phyloP scores from a whole-genome alignment of 2,329 filamentous ascomycete species.

The Ceratocystis cacaofunesta region DNA sequence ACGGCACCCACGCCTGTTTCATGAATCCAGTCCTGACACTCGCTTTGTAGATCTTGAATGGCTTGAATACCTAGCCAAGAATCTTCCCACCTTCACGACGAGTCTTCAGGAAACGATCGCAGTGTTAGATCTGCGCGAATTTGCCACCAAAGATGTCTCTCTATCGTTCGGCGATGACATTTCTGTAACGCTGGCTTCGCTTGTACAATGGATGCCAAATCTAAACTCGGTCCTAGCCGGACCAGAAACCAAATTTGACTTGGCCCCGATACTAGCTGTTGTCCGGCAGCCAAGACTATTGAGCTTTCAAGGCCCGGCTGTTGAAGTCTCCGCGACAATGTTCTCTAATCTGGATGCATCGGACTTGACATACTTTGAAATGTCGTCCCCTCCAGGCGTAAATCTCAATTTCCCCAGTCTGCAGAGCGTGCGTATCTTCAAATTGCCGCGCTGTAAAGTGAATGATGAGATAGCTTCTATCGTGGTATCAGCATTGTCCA shows the following conservation, averaged over 20 bases:
- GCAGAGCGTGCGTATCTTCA: conserved; percentile 37
- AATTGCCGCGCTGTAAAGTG: conserved; percentile 33
- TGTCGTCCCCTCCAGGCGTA: conserved; percentile 36
- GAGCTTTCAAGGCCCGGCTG: background rate
- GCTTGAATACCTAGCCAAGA: conserved; percentile 4
- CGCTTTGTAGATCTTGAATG: conserved; percentile 7
- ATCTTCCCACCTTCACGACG: background rate
- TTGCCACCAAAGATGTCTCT: conserved; percentile 8
- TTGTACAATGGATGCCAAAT: conserved; percentile 10
- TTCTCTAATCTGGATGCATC: conserved; percentile 24
- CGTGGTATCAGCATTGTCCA: conserved; percentile 22
- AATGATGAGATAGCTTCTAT: conserved; percentile 27
- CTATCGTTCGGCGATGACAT: background rate
- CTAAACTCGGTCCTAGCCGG: conserved; percentile 5
- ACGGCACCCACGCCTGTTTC: background rate
- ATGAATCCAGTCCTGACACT: background rate
- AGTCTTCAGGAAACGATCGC: conserved; percentile 9
- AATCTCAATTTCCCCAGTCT: conserved; percentile 32
- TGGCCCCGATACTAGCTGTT: conserved; percentile 3
- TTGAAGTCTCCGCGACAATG: conserved; percentile 21
- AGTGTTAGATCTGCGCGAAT: conserved; percentile 10
- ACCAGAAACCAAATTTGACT: conserved; percentile 8
- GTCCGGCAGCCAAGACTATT: conserved; percentile 5
- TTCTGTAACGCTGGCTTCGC: background rate
- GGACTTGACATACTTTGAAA: conserved; percentile 30